Percentiles rank a stretch among this genome's conserved stretches.
Conservation (phyloP, 352 stramenopile species). For the Phytophthora brassicae region DNA sequence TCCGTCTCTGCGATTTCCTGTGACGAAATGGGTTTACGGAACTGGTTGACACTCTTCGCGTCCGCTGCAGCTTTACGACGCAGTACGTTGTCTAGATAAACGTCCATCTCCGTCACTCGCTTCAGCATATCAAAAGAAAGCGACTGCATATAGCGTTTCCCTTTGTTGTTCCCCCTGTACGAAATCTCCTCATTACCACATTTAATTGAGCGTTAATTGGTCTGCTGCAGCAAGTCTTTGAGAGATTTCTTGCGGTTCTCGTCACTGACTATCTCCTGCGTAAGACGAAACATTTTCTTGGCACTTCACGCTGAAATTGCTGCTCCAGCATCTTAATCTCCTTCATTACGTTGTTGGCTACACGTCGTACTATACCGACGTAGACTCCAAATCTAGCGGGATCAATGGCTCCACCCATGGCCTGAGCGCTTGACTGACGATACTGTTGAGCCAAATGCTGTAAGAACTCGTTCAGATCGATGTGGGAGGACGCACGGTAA, state of each 20-base stretch:
- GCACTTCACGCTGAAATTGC: conserved; percentile 80
- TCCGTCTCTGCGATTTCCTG: conserved; percentile 76
- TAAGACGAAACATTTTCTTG: conserved; percentile 79
- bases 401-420: conserved; percentile 73
- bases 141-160: conserved; percentile 55
- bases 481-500: conserved; percentile 54
- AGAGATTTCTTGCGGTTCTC: conserved; percentile 79
- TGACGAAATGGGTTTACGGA: conserved; percentile 52
- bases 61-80: conserved; percentile 49
- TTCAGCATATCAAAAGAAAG: conserved; percentile 82
- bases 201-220: conserved; percentile 22
- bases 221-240: conserved; percentile 54
- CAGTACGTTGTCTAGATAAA: conserved; percentile 84
- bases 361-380: conserved; percentile 72
- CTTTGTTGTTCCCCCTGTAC: too few relatives aligned
- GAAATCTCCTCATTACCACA: too few relatives aligned
- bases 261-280: conserved; percentile 83
- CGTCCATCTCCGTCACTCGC: conserved; percentile 77
- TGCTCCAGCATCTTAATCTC: conserved; percentile 80
- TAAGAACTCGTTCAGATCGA: conserved; percentile 72
- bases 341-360: conserved; percentile 76
- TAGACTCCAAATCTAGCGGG: conserved; percentile 70
- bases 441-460: conserved; percentile 75
- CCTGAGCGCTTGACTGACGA: conserved; percentile 53
- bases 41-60: conserved; percentile 31